Conservation (phyloP, 305 asterid species). For the Petunia hybrid region DNA sequence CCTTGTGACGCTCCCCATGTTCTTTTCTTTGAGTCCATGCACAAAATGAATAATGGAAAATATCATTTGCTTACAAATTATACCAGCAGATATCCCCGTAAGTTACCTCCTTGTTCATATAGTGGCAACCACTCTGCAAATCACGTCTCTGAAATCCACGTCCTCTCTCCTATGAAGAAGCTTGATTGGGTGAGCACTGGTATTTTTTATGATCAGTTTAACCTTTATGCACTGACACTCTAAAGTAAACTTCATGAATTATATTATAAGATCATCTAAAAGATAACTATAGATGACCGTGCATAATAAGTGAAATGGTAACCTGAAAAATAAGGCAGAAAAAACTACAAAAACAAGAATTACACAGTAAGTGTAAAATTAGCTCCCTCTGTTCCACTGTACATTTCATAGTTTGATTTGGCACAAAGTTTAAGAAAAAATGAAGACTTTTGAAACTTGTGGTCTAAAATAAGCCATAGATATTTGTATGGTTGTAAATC, state of each 20-base stretch:
- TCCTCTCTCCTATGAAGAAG: slow-evolving; percentile 24
- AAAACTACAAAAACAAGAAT: too few relatives aligned
- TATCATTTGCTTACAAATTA: neutral
- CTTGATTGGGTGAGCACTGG: slow-evolving; percentile 21
- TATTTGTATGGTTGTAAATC: too few relatives aligned
- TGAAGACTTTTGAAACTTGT: too few relatives aligned
- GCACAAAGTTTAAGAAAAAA: too few relatives aligned
- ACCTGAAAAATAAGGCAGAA: too few relatives aligned
- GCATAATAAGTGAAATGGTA: neutral
- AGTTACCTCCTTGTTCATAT: slow-evolving; percentile 22
- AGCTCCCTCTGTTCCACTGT: too few relatives aligned
- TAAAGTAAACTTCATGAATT: neutral
- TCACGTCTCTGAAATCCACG: neutral
- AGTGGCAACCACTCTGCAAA: slow-evolving; percentile 31
- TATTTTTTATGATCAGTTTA: neutral
- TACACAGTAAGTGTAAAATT: too few relatives aligned
- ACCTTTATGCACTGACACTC: neutral
- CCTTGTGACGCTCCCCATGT: slow-evolving; percentile 45
- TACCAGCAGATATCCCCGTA: slow-evolving; percentile 4
- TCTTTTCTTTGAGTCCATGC: slow-evolving; percentile 37
- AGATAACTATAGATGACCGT: neutral
- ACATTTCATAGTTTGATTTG: too few relatives aligned
- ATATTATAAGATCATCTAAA: too few relatives aligned
- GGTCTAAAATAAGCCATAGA: too few relatives aligned
- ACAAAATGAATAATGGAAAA: neutral